Conservation (phyloP, 371 early-diverging fungal species). For the Capillidium heterosporum region DNA sequence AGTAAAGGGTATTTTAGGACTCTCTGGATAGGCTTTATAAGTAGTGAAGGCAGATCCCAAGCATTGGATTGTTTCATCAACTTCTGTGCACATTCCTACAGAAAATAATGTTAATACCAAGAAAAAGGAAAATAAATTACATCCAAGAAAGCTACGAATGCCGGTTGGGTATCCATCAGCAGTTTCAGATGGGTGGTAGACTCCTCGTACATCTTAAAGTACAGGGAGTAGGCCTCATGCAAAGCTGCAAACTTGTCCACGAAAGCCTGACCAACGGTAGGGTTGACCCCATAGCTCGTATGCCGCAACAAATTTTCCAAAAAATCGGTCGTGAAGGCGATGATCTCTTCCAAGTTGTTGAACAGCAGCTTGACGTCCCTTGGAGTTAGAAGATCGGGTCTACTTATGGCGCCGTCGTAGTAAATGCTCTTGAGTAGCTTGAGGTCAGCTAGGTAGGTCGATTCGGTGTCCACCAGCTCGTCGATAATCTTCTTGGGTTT, state of each 20-base stretch:
- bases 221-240: slow-evolving; percentile 35
- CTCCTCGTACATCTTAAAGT: slow-evolving; percentile 56
- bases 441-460: slow-evolving; percentile 28
- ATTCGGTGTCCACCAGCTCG: slow-evolving; percentile 42
- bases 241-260: neutral
- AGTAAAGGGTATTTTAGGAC: slow-evolving; percentile 71
- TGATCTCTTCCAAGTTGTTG: slow-evolving; percentile 5
- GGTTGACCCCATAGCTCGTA: neutral
- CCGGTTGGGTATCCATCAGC: slow-evolving; percentile 20
- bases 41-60: slow-evolving; percentile 59
- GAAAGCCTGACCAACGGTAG: neutral
- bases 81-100: slow-evolving; percentile 23
- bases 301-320: neutral
- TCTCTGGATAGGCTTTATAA: slow-evolving; percentile 76
- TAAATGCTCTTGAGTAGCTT: slow-evolving; percentile 25
- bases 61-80: slow-evolving; percentile 43
- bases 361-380: slow-evolving; percentile 2
- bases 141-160: slow-evolving; percentile 26
- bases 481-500: slow-evolving; percentile 12
- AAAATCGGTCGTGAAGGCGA: neutral
- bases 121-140: slow-evolving; percentile 9
- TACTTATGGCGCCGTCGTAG: slow-evolving; percentile 16
- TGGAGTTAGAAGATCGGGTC: neutral
- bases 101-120: neutral
- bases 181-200: slow-evolving; percentile 35